Conservation (phyloP, 805 yeast genomes). For the Sungouiella blattae region DNA sequence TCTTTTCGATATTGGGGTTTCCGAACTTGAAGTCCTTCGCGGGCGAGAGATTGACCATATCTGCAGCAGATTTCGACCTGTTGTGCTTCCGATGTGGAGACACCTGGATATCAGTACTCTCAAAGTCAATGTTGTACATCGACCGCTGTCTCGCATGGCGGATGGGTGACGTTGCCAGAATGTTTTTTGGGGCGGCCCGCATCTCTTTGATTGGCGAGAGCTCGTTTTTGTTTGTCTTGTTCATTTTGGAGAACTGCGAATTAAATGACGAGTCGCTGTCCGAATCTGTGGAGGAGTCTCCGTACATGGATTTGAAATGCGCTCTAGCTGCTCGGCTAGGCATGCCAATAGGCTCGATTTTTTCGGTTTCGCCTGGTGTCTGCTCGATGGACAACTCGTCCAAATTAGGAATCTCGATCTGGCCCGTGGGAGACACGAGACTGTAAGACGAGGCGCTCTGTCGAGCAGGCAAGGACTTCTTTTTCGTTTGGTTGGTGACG, state of each 20-base stretch:
- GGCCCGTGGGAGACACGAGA: conserved; percentile 22
- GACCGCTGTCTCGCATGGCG: conserved; percentile 40
- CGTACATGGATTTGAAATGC: conserved; percentile 22
- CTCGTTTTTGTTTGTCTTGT: neutral
- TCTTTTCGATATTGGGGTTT: neutral
- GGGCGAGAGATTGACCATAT: neutral
- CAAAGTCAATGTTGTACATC: conserved; percentile 30
- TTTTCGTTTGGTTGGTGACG: conserved; percentile 26
- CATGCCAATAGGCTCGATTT: conserved; percentile 32
- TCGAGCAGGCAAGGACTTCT: conserved; percentile 3
- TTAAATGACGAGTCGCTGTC: conserved; percentile 27
- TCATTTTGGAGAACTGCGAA: conserved; percentile 15
- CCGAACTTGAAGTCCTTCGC: neutral
- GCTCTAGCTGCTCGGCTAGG: conserved; percentile 32
- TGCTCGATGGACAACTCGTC: conserved; percentile 12
- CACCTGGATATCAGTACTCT: conserved; percentile 2
- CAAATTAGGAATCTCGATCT: conserved; percentile 41
- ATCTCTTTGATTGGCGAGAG: conserved; percentile 1
- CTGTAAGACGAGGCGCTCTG: conserved; percentile 8
- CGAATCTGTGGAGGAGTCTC: conserved; percentile 27
- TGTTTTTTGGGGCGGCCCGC: conserved; percentile 5
- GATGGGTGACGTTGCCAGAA: conserved; percentile 15
- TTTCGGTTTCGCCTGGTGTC: conserved; percentile 2
- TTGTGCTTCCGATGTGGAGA: conserved; percentile 1
- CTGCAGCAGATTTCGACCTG: conserved; percentile 8